phyloP scores from a whole-genome alignment of 2,329 filamentous ascomycete genomes.

The Stagonosporopsis vannaccii region DNA sequence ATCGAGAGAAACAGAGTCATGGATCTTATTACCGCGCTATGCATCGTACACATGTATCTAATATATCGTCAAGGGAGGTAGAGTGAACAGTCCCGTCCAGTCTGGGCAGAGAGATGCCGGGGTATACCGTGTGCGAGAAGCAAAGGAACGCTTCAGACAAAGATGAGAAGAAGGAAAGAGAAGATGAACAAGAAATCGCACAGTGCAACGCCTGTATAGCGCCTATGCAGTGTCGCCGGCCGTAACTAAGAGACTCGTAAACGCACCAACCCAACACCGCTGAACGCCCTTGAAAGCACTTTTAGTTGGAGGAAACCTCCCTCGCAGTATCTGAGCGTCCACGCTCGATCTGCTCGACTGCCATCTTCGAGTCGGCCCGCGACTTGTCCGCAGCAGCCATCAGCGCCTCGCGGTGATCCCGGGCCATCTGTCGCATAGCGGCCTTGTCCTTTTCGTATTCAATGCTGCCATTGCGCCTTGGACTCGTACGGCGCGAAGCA shows the following conservation, averaged over 20 bases:
- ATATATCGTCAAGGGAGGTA: background rate
- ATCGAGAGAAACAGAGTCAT: background rate
- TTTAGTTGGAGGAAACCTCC: slow-evolving; percentile 14
- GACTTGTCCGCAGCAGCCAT: slow-evolving; percentile 15
- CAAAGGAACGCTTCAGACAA: background rate
- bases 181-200: background rate
- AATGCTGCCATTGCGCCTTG: slow-evolving; percentile 38
- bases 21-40: background rate
- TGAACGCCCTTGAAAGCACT: background rate
- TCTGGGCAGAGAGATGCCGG: background rate
- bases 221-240: background rate
- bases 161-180: background rate
- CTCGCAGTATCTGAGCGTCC: slow-evolving; percentile 20
- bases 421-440: slow-evolving; percentile 35
- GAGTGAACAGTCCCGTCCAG: background rate
- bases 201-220: background rate
- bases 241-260: background rate
- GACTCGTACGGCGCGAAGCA: slow-evolving; percentile 37
- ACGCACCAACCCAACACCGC: background rate
- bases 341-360: slow-evolving; percentile 28
- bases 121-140: background rate
- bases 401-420: slow-evolving; percentile 38
- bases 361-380: slow-evolving; percentile 15
- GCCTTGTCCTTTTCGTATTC: slow-evolving; percentile 41
- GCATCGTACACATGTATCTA: background rate